Base-by-base conservation (phyloP, 2,329 filamentous ascomycete genomes). In the Fusarium nurragi region DNA sequence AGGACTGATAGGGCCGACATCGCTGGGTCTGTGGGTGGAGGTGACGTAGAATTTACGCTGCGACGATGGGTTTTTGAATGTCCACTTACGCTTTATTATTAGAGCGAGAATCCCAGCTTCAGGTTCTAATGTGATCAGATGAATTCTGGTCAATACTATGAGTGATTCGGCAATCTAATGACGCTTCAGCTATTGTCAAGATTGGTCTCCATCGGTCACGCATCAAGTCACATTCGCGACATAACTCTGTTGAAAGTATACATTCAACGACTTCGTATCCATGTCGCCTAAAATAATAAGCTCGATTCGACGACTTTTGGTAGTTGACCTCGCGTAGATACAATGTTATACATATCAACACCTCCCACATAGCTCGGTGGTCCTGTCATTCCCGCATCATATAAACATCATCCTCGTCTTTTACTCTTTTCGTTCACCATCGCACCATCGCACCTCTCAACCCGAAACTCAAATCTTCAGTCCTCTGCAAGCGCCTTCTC, bases 401-500 rank as follows among this genome's bases (percentile, higher is more conserved):
- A 22, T 34, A 9, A 22, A 39, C 18, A 13, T 52, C 32, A 19
- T 19, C 23, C 19, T 16, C 14, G 9, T 23, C 6, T 55, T n/a
- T 34, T 4, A n/a, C 16, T 5, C n/a, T n/a, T 16, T 34, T 34
- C 6, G 16, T n/a, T 38, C 30, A 25, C 7, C 13, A 16, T 7
- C 30, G n/a, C 8, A 4, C 26, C n/a, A 14, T n/a, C 30, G n/a
- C 8, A 4, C 26, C n/a, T 16, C 16, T 34, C 4, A 28, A 11
- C 16, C 10, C 32, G 32, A 34, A 34, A 34, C 16, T 34, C 12
- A 14, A 16, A 5, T 6, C 14, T n/a, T 66, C 14, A 53, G 9
- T 47, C 60, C 37, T 71, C 64, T 14, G 43, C 30, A 23, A 58
- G 57, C 13, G 57, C 54, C 22, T 60, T 68, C 56, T 79, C 77